Conservation (phyloP, 805 yeast species). For the Myxozyma neotropica region DNA sequence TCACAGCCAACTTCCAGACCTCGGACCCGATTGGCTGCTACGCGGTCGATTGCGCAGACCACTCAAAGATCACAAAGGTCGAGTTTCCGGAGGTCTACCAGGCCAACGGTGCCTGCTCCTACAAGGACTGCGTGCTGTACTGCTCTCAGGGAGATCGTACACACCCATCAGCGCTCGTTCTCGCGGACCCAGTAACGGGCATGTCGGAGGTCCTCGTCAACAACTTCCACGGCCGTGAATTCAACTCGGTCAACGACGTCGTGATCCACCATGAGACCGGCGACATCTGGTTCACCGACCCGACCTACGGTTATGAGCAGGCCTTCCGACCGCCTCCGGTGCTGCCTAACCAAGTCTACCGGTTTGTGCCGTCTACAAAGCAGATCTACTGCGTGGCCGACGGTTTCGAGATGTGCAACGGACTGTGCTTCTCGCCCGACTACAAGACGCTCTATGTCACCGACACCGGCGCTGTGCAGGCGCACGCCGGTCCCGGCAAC, state of each 20-base stretch:
- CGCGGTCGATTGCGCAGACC: constrained; percentile 19
- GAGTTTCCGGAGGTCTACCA: constrained; percentile 21
- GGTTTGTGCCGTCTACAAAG: constrained; percentile 23
- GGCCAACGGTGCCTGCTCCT: constrained; percentile 31
- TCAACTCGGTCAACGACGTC: constrained; percentile 31
- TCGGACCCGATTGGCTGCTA: constrained; percentile 19
- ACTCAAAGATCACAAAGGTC: constrained; percentile 7
- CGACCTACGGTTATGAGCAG: constrained; percentile 31
- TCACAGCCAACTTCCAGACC: constrained; percentile 30
- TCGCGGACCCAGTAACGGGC: constrained; percentile 20
- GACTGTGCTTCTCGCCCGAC: constrained; percentile 33
- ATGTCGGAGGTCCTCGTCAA: constrained; percentile 17
- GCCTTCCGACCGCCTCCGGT: constrained; percentile 26
- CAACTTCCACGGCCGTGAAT: constrained; percentile 30
- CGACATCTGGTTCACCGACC: constrained; percentile 33
- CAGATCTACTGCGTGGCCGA: constrained; percentile 24
- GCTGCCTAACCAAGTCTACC: constrained; percentile 27
- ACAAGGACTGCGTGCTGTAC: constrained; percentile 22
- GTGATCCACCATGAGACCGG: constrained; percentile 33
- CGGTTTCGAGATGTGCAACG: constrained; percentile 29
- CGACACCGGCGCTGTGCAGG: constrained; percentile 28
- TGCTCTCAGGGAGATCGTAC: constrained; percentile 27
- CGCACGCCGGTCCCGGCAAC: constrained; percentile 30
- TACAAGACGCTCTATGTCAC: constrained; percentile 25
- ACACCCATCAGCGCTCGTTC: constrained; percentile 22